Percentiles rank a stretch among this genome's conserved stretches.
These are phyloP conservation scores for Kodamaea hsintzibuensis DNA, from an alignment of 805 yeast species.

Conservation along the genomic window DNA sequence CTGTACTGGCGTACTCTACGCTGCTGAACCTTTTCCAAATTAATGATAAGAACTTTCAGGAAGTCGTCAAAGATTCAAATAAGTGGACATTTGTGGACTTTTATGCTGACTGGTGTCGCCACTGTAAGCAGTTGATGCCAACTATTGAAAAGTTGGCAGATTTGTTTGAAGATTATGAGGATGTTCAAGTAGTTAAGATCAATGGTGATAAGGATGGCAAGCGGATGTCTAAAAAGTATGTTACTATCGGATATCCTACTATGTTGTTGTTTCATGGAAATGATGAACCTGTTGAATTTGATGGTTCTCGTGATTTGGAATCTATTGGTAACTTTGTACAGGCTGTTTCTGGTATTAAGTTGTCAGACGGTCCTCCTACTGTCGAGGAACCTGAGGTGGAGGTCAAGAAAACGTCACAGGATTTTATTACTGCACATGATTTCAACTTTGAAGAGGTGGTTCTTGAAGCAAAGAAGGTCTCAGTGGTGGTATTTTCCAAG, in stretches of 20 bases:
- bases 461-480: constrained; percentile 27
- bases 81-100: constrained; percentile 47
- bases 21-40: constrained; percentile 40
- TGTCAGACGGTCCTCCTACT: constrained; percentile 5
- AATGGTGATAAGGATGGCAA: constrained; percentile 60
- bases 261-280: constrained; percentile 57
- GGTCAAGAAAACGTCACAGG: background rate
- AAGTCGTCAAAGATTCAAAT: constrained; percentile 55
- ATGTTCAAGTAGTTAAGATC: constrained; percentile 52
- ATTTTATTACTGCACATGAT: constrained; percentile 27
- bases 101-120: constrained; percentile 74
- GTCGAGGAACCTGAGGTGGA: background rate
- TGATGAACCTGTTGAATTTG: constrained; percentile 53
- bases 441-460: constrained; percentile 45
- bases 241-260: constrained; percentile 67
- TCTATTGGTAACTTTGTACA: constrained; percentile 55
- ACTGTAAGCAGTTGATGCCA: constrained; percentile 61
- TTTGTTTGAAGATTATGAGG: constrained; percentile 29
- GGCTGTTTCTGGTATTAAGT: constrained; percentile 30
- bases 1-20: constrained; percentile 11
- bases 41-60: constrained; percentile 53
- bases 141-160: constrained; percentile 34
- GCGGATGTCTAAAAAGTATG: constrained; percentile 49
- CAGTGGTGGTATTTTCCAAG: constrained; percentile 57
- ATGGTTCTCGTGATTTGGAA: constrained; percentile 54